phyloP scores from a whole-genome alignment of 2,329 filamentous ascomycete genomes.

The Colletotrichum limetticola region DNA sequence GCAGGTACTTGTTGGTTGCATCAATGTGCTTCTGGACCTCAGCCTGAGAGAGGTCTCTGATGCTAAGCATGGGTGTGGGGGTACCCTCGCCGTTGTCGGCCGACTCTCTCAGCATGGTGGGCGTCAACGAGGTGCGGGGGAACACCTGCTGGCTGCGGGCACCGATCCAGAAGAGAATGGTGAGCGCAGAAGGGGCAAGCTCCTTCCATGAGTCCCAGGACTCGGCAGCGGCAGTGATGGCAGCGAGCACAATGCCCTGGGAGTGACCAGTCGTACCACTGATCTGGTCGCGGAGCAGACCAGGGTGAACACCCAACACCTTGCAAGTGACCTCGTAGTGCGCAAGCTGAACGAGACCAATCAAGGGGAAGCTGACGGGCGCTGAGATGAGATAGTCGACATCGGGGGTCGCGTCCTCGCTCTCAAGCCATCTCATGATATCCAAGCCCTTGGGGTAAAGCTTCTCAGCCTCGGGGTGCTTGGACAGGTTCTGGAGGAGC shows the following conservation, averaged over 20 bases:
- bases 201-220: conserved; percentile 94
- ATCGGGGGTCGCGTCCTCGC: conserved; percentile 90
- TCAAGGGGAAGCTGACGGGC: conserved; percentile 94
- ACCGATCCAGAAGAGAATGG: conserved; percentile 98
- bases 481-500: conserved; percentile 85
- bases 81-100: conserved; percentile 93
- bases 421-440: conserved; percentile 91
- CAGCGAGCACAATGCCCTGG: conserved; percentile 93
- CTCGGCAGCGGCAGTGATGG: conserved; percentile 88
- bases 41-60: conserved; percentile 87
- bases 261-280: conserved; percentile 95
- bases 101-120: conserved; percentile 90
- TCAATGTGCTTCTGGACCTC: conserved; percentile 97
- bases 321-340: conserved; percentile 97
- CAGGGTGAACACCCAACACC: conserved; percentile 88
- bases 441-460: conserved; percentile 97
- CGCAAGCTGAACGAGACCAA: conserved; percentile 93
- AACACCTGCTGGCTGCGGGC: conserved; percentile 97
- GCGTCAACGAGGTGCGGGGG: conserved; percentile 92
- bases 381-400: conserved; percentile 94
- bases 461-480: conserved; percentile 89
- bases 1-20: conserved; percentile 95
- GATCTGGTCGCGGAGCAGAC: conserved; percentile 85
- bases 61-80: conserved; percentile 97
- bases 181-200: conserved; percentile 82